Conservation (phyloP, 306 rosid genomes). For the Corylus heterophylla region DNA sequence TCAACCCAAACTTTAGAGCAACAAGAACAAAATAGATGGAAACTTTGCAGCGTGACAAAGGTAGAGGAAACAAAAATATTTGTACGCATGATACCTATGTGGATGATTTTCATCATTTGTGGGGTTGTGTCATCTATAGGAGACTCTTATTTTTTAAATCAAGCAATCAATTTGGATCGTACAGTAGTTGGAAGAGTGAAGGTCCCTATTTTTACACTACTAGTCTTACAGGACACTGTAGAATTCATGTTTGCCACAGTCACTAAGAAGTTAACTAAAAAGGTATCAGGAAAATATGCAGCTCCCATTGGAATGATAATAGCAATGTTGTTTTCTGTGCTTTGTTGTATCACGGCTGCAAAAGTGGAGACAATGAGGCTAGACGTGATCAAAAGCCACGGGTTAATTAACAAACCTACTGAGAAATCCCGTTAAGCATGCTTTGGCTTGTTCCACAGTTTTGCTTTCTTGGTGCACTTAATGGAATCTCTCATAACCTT, state of each 20-base stretch:
- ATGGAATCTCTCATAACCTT: background rate
- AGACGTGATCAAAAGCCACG: slow-evolving; percentile 26
- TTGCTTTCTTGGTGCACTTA: slow-evolving; percentile 5
- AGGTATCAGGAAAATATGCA: background rate
- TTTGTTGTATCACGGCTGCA: slow-evolving; percentile 39
- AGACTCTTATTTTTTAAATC: slow-evolving; percentile 31
- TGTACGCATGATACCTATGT: slow-evolving; percentile 18
- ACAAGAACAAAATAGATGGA: slow-evolving; percentile 27
- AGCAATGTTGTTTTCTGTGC: slow-evolving; percentile 25
- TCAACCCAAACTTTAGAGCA: slow-evolving; percentile 4
- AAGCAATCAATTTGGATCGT: slow-evolving; percentile 29
- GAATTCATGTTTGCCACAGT: background rate
- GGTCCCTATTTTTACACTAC: slow-evolving; percentile 15
- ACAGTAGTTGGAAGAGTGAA: background rate
- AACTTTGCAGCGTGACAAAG: slow-evolving; percentile 30
- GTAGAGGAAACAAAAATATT: slow-evolving; percentile 34
- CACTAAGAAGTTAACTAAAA: background rate
- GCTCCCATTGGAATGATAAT: background rate
- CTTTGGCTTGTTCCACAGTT: slow-evolving; percentile 49
- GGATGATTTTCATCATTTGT: slow-evolving; percentile 12
- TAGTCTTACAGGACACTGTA: background rate
- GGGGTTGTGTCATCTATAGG: slow-evolving; percentile 36
- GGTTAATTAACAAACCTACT: slow-evolving; percentile 22
- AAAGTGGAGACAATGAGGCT: slow-evolving; percentile 30
- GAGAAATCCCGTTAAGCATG: slow-evolving; percentile 41